These are phyloP conservation scores for Hyphopichia wangnamkhiaoensis DNA, from an alignment of 1,139 yeast genomes.

Conservation along the genomic window DNA sequence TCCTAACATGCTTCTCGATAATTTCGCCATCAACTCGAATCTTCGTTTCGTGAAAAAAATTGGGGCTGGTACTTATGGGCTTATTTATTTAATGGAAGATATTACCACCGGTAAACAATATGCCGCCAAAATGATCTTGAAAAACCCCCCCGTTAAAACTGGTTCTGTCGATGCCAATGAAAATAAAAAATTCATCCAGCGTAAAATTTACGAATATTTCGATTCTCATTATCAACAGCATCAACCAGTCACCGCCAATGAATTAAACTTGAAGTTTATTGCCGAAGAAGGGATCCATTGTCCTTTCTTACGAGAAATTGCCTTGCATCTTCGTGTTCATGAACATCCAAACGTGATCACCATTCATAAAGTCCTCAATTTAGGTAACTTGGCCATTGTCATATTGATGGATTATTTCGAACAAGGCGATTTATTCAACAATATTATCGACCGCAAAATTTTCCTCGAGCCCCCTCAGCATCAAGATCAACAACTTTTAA, in stretches of 20 bases:
- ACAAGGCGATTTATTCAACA: conserved; percentile 81
- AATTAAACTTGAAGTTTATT: conserved; percentile 46
- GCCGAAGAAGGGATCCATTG: conserved; percentile 42
- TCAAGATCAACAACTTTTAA: conserved; percentile 36
- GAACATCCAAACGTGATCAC: conserved; percentile 74
- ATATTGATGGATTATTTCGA: conserved; percentile 80
- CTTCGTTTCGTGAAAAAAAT: conserved; percentile 50
- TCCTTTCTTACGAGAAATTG: conserved; percentile 64
- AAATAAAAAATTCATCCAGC: conserved; percentile 35
- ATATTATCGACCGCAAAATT: conserved; percentile 68
- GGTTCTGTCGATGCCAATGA: conserved; percentile 22
- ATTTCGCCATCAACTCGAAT: conserved; percentile 20
- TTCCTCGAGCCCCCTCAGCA: conserved; percentile 49
- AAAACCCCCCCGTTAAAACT: conserved; percentile 29
- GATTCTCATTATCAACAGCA: conserved; percentile 12
- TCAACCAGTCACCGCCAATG: conserved; percentile 13
- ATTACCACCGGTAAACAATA: conserved; percentile 46
- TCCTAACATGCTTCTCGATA: conserved; percentile 20
- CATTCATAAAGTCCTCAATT: conserved; percentile 69
- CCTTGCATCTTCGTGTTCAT: conserved; percentile 73
- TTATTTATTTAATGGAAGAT: conserved; percentile 73
- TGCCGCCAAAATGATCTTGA: conserved; percentile 77
- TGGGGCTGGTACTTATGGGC: conserved; percentile 92
- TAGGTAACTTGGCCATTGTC: conserved; percentile 57
- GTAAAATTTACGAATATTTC: conserved; percentile 32